These are phyloP conservation scores for Daldinia grandis DNA, from an alignment of 495 filamentous ascomycete species.

Conservation along the genomic window DNA sequence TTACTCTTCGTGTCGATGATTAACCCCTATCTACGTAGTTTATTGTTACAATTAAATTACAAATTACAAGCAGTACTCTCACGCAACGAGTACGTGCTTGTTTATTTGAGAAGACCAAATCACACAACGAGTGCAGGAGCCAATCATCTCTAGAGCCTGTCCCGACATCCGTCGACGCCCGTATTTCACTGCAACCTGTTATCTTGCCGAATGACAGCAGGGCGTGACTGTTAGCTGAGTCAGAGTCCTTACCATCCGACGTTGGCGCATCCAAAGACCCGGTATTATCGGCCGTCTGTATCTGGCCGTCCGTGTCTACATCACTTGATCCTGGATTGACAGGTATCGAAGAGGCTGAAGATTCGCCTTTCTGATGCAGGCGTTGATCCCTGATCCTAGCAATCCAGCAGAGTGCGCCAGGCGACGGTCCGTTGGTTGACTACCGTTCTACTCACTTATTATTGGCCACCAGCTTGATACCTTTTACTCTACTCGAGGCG, in stretches of 20 bases:
- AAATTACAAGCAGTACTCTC: conserved; percentile 16
- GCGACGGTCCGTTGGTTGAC: conserved; percentile 27
- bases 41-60: conserved; percentile 11
- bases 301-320: conserved; percentile 18
- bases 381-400: conserved; percentile 38
- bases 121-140: conserved; percentile 33
- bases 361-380: conserved; percentile 26
- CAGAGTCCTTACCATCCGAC: conserved; percentile 7
- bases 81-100: conserved; percentile 36
- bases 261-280: conserved; percentile 15
- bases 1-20: not conserved
- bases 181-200: conserved; percentile 32
- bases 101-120: conserved; percentile 39
- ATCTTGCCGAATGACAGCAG: conserved; percentile 23
- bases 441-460: conserved; percentile 11
- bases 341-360: conserved; percentile 37
- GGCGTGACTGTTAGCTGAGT: conserved; percentile 29
- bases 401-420: conserved; percentile 25
- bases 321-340: conserved; percentile 16
- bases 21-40: not conserved
- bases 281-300: conserved; percentile 13
- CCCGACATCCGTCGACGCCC: conserved; percentile 37
- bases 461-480: conserved; percentile 13
- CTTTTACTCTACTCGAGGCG: conserved; percentile 4
- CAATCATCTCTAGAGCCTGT: conserved; percentile 35